Percentiles rank a stretch among this genome's conserved stretches.
Evolutionary conservation across 2,329 filamentous ascomycete species (phyloP).

Genomic region (Colletotrichum simmondsii): DNA sequence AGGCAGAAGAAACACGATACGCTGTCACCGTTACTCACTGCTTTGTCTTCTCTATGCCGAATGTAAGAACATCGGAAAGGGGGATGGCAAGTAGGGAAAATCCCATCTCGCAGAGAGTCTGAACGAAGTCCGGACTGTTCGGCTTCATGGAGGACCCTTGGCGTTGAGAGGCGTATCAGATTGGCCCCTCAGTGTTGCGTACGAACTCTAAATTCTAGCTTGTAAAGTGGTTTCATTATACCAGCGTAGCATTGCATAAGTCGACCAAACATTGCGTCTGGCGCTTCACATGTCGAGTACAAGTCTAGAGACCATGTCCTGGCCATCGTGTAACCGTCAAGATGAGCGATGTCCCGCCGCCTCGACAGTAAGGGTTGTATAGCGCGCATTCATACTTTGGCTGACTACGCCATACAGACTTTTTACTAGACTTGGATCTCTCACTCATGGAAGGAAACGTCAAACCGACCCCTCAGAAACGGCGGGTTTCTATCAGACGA

Average conservation of each 20-base stretch:
- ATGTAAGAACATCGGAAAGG: background rate
- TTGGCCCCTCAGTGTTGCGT: background rate
- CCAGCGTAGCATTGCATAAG: background rate
- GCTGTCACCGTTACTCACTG: background rate
- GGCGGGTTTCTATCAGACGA: background rate
- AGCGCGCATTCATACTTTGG: background rate
- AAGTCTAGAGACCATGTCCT: background rate
- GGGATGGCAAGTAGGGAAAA: background rate
- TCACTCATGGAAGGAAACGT: background rate
- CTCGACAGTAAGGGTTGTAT: background rate
- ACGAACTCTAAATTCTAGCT: slow-evolving; percentile 7
- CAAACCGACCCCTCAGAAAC: background rate
- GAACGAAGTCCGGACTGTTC: background rate
- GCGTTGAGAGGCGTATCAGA: slow-evolving; percentile 8
- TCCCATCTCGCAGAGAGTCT: background rate
- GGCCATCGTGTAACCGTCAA: background rate
- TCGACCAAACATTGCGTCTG: background rate
- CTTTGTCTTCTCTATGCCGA: background rate
- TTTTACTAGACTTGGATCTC: background rate
- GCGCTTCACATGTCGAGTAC: background rate
- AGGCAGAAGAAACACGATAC: no score
- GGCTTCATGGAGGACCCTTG: slow-evolving; percentile 1
- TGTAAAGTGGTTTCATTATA: background rate
- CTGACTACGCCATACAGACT: background rate
- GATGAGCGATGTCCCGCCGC: background rate